Conservation (phyloP, 2,329 filamentous ascomycete species). For the Verticillium alfalfae region DNA sequence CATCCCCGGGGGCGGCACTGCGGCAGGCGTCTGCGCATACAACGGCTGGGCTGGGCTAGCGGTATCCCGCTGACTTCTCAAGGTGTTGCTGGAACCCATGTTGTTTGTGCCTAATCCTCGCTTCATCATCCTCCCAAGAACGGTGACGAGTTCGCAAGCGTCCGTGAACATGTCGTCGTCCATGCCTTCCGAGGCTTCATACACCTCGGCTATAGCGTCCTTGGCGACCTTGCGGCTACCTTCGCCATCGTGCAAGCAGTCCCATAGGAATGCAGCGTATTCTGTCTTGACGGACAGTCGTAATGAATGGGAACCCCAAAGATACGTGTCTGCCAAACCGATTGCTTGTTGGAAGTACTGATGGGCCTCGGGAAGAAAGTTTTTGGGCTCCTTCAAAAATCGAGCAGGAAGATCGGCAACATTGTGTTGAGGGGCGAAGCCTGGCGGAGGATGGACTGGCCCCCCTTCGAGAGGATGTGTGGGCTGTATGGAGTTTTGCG, state of each 20-base stretch:
- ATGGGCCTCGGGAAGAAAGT: constrained; percentile 80
- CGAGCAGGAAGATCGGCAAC: constrained; percentile 25
- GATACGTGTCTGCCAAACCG: constrained; percentile 64
- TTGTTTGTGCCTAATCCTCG: constrained; percentile 48
- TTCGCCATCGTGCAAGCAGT: constrained; percentile 80
- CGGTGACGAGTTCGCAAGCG: constrained; percentile 79
- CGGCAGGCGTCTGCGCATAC: constrained; percentile 9
- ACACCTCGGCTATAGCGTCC: constrained; percentile 82
- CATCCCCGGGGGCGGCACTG: constrained; percentile 28
- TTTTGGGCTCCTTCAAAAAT: constrained; percentile 71
- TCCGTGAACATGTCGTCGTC: constrained; percentile 94
- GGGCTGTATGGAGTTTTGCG: constrained; percentile 39
- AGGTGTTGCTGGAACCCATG: constrained; percentile 15
- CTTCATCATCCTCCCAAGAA: constrained; percentile 85
- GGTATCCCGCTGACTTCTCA: constrained; percentile 23
- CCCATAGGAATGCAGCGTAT: constrained; percentile 88
- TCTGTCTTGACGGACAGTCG: constrained; percentile 88
- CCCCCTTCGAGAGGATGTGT: constrained; percentile 50
- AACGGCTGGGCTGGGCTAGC: constrained; percentile 18
- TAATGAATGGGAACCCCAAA: constrained; percentile 85
- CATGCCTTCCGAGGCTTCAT: constrained; percentile 86
- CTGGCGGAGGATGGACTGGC: constrained; percentile 51
- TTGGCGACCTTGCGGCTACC: constrained; percentile 72
- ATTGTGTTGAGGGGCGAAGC: constrained; percentile 35
- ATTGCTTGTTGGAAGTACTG: constrained; percentile 76